Base-by-base conservation (phyloP, 2,329 filamentous ascomycete species). In the Magnaporthiopsis rhizophila region DNA sequence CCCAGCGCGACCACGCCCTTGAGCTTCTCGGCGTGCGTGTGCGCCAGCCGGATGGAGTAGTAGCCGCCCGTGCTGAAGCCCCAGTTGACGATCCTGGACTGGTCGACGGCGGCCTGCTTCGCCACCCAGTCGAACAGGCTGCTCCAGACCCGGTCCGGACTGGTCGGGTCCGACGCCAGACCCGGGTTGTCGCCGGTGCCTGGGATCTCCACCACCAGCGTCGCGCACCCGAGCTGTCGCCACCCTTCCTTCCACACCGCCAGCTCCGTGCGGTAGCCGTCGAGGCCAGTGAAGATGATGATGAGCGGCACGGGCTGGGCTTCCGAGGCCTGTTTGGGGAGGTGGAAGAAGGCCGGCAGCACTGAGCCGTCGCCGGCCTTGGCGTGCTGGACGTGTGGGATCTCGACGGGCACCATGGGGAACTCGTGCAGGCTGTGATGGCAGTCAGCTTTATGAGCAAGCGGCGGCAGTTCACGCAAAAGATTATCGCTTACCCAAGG, bases 41-140 rank as follows among this genome's bases (percentile, higher is more conserved):
- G 82, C 32, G 84, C 84, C 2, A 83, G 69, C 21, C 84, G 76
- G 12, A 86, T 82, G 1, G 81, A 79, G 69, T 86, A 86, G 72
- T 83, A 86, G 0, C 84, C 84, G 21, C 84, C 84, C 0, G 84
- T 86, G 64, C 77, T 80, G 69, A 85, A 84, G 0, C 80, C 83
- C 83, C 84, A 86, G 34, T 83, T 76, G 0, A 80, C 77, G 8
- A 83, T 69, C 62, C 78, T 79, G 36, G 72, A 72, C 64, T 75
- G 77, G 66, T 85, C 81, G 58, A 86, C 78, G 9, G 69, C 74
- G 0, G 74, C 67, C 67, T 83, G 81, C 56, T 70, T 66, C 32
- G 74, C 79, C 18, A 85, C 69, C 82, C 82, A 86, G 68, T 83
- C 81, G 58, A 86, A 78, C 36, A 87, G 69, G 64, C 77, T 82